Base-by-base conservation (phyloP, 108 stramenopile species). In the Seminavis robusta region DNA sequence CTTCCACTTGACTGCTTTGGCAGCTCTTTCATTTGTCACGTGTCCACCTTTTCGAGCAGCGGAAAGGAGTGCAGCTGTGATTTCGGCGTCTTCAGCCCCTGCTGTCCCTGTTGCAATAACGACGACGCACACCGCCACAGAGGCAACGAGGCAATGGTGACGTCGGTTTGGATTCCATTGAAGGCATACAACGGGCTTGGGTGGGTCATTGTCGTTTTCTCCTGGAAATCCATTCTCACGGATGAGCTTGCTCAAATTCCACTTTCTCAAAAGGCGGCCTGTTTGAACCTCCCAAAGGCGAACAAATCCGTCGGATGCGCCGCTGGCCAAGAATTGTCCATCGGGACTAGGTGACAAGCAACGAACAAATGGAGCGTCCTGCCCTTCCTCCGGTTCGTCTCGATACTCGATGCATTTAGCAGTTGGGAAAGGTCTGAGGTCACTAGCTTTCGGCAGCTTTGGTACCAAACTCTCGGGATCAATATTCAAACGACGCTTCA, bases 401-500 rank as follows among this genome's bases (percentile, higher is more conserved):
- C 62, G 51, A 57, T 92, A 99, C 71, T 72, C 65, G 10, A 98
- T 70, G 43, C 83, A 81, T 59, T 85, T 89, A 17, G 86, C 78
- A 34, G 94, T 98, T 6, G 99, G 99, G 64, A 97, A 99, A 1
- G 99, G 99, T 43, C 92, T 71, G 42, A 99, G 76, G 57, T 98
- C 97, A 56, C 70, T 61, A 15, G 99, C 95, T 37, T 77, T 77
- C 1, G 99, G 99, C 11, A 99, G 82, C 37, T 77, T 59, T 16
- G 99, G 99, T 17, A 99, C 95, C 48, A 99, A 75, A 50, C 88
- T 85, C 60, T 97, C 97, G 2, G 97, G 97, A 80, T 98, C 96
- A 57, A 97, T 97, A 50, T 90, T 94, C 58, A 97, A 75, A 8
- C 96, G 79, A 25, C 90, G 74, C 74, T 97, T 97, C 83, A 97